Conservation (phyloP, 2,329 filamentous ascomycete genomes). For the Cryphonectria japonica region DNA sequence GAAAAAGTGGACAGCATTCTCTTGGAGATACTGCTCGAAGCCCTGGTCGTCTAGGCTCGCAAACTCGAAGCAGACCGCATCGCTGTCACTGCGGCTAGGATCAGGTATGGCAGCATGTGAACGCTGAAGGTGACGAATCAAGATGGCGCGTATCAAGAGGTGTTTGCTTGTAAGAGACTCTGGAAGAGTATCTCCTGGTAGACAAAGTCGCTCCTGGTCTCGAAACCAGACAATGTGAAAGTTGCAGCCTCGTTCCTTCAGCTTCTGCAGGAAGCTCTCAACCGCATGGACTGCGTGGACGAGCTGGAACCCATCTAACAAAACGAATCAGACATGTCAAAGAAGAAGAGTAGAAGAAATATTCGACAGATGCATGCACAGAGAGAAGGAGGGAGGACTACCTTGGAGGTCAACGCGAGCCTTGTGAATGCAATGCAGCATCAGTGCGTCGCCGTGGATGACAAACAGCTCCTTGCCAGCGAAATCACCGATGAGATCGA, state of each 20-base stretch:
- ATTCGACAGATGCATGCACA: not conserved
- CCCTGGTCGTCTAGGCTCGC: slow-evolving; percentile 47
- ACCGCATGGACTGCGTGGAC: slow-evolving; percentile 72
- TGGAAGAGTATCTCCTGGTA: slow-evolving; percentile 48
- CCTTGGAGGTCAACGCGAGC: slow-evolving; percentile 65
- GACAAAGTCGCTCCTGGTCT: slow-evolving; percentile 56
- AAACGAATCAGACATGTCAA: not conserved
- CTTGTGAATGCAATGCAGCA: slow-evolving; percentile 66
- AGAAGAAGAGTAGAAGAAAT: not conserved
- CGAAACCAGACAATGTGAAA: slow-evolving; percentile 75
- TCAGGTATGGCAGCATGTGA: slow-evolving; percentile 12
- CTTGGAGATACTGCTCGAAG: slow-evolving; percentile 60
- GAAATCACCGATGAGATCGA: slow-evolving; percentile 76
- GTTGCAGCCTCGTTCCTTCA: slow-evolving; percentile 67
- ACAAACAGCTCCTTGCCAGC: slow-evolving; percentile 74
- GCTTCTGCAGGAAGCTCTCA: slow-evolving; percentile 65
- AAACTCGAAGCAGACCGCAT: slow-evolving; percentile 42
- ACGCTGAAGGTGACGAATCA: slow-evolving; percentile 64
- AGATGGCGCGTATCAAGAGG: slow-evolving; percentile 62
- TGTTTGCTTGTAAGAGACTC: slow-evolving; percentile 51
- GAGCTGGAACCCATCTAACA: slow-evolving; percentile 66
- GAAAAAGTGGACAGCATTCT: slow-evolving; percentile 65
- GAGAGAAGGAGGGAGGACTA: slow-evolving; percentile 32
- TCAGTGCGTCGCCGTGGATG: slow-evolving; percentile 74
- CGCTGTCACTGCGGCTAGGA: not conserved